Conservation (phyloP, 2,329 filamentous ascomycete genomes). For the Aspergillus sp. region DNA sequence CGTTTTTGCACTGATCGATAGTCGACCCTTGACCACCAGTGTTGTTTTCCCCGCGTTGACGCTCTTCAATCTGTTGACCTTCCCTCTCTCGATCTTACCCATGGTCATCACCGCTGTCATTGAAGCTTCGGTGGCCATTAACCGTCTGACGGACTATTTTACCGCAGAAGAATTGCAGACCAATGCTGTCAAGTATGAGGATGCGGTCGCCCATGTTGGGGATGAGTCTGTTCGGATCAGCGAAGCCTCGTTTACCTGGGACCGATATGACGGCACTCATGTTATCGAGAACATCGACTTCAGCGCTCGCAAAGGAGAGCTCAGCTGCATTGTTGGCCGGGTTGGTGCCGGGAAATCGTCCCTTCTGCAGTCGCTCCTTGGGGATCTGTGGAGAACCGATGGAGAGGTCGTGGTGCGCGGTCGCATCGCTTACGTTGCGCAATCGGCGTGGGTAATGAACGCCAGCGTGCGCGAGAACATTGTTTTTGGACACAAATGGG, state of each 20-base stretch:
- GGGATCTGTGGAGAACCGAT: slow-evolving; percentile 85
- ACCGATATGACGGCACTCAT: slow-evolving; percentile 69
- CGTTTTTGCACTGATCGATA: slow-evolving; percentile 83
- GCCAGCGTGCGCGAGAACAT: slow-evolving; percentile 97
- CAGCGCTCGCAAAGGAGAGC: slow-evolving; percentile 84
- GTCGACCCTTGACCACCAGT: slow-evolving; percentile 81
- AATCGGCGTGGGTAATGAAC: slow-evolving; percentile 96
- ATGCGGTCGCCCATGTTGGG: slow-evolving; percentile 70
- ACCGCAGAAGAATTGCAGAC: slow-evolving; percentile 84
- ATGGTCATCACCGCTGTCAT: slow-evolving; percentile 98
- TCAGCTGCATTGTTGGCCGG: slow-evolving; percentile 88
- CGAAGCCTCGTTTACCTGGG: slow-evolving; percentile 91
- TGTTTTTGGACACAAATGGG: slow-evolving; percentile 90
- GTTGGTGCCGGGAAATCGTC: slow-evolving; percentile 97
- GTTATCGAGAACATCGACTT: slow-evolving; percentile 83
- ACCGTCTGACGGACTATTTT: slow-evolving; percentile 80
- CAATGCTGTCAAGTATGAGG: slow-evolving; percentile 72
- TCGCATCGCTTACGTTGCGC: slow-evolving; percentile 84
- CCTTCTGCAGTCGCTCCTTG: slow-evolving; percentile 80
- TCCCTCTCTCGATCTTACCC: slow-evolving; percentile 87
- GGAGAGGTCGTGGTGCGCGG: slow-evolving; percentile 83
- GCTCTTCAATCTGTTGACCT: slow-evolving; percentile 93
- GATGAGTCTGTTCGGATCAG: slow-evolving; percentile 83
- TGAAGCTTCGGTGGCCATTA: slow-evolving; percentile 89
- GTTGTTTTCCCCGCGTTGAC: slow-evolving; percentile 93